phyloP scores from a whole-genome alignment of 176 grass and related monocot genomes.

The Poa pratensis region DNA sequence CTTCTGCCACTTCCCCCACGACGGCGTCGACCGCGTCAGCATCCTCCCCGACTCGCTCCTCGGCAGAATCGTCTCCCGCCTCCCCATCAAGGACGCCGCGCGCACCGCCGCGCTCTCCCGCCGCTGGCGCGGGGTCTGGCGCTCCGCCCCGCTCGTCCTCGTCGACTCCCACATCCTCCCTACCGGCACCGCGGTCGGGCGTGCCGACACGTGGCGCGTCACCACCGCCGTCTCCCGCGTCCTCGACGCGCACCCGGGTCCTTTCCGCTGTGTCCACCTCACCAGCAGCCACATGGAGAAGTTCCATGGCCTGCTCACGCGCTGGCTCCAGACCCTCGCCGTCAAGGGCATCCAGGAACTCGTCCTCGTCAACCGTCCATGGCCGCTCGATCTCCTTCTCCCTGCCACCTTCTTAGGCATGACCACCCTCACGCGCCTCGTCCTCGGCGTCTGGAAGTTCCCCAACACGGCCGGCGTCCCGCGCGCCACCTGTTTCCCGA shows the following conservation, averaged over 20 bases:
- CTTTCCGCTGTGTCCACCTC: background rate
- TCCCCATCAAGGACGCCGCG: background rate
- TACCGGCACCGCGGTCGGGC: background rate
- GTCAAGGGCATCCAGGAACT: background rate
- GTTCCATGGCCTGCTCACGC: background rate
- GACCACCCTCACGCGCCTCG: conserved; percentile 11
- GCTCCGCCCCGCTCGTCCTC: conserved; percentile 17
- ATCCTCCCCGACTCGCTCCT: background rate
- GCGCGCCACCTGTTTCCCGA: background rate
- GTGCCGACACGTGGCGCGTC: background rate
- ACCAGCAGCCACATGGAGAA: conserved; percentile 11
- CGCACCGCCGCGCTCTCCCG: background rate
- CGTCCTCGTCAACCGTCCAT: background rate
- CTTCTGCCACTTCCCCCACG: background rate
- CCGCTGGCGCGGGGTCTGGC: background rate
- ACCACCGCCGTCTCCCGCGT: background rate
- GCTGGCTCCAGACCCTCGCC: background rate
- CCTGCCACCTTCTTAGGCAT: conserved; percentile 5
- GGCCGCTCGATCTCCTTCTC: background rate
- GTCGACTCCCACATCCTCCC: conserved; percentile 21
- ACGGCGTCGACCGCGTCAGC: background rate
- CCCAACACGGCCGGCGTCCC: background rate
- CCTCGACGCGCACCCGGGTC: background rate
- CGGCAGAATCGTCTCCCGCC: background rate
- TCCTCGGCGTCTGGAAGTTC: conserved; percentile 11